phyloP scores from a whole-genome alignment of 1,284 basidiomycete genomes.

The Moesziomyces parantarcticus region DNA sequence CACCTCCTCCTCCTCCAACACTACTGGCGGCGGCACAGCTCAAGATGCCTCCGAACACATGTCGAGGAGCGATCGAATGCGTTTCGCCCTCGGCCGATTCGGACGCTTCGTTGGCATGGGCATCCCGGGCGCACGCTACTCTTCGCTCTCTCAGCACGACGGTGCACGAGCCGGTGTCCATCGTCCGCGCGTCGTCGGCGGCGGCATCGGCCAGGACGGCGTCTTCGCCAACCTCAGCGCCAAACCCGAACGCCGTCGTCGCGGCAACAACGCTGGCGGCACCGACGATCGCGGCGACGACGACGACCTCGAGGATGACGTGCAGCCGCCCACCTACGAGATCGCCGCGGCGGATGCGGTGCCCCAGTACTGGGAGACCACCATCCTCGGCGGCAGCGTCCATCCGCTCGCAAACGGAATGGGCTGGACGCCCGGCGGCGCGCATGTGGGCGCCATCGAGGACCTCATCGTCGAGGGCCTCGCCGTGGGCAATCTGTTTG shows the following conservation, averaged over 20 bases:
- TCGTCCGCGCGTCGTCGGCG: constrained; percentile 70
- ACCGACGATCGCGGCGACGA: constrained; percentile 73
- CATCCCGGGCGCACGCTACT: constrained; percentile 64
- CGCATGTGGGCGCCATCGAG: constrained; percentile 67
- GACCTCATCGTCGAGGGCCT: constrained; percentile 74
- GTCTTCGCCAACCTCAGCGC: constrained; percentile 96
- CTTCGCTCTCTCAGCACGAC: constrained; percentile 31
- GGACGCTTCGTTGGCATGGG: constrained; percentile 65
- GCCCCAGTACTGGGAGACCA: constrained; percentile 97
- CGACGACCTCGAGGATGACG: constrained; percentile 72
- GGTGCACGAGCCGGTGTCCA: constrained; percentile 25
- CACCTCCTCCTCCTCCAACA: constrained; percentile 25
- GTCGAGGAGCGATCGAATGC: constrained; percentile 44
- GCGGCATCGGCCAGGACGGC: constrained; percentile 88
- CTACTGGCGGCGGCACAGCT: constrained; percentile 8
- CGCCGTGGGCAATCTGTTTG: constrained; percentile 74
- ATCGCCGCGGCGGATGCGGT: constrained; percentile 89
- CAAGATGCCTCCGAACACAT: constrained; percentile 18
- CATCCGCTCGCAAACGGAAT: constrained; percentile 71
- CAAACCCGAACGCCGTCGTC: constrained; percentile 76
- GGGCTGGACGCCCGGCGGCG: constrained; percentile 65
- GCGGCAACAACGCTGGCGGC: constrained; percentile 21
- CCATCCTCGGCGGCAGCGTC: constrained; percentile 74
- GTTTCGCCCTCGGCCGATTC: constrained; percentile 59
- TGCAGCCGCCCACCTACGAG: constrained; percentile 79